Conservation (phyloP, 169 alveolate species). For the Eimeria acervulina region DNA sequence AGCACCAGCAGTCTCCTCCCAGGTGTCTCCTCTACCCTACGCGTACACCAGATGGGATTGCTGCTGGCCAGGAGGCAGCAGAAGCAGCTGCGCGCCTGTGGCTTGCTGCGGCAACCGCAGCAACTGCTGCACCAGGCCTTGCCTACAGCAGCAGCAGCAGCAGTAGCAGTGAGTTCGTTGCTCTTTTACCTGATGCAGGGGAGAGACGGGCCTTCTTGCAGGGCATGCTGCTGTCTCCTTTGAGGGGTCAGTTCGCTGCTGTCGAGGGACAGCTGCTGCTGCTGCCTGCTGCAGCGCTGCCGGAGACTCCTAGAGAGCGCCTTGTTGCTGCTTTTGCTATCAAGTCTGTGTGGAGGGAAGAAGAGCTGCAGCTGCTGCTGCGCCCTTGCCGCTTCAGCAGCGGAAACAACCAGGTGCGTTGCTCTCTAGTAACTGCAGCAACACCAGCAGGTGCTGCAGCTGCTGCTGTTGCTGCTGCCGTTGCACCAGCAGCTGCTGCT, state of each 20-base stretch:
- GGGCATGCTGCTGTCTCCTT: slow-evolving; percentile 72
- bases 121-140: neutral
- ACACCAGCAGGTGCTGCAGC: slow-evolving; percentile 34
- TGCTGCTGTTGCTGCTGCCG: neutral
- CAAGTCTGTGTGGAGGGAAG: slow-evolving; percentile 53
- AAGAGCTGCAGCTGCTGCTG: slow-evolving; percentile 64
- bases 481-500: neutral
- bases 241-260: slow-evolving; percentile 22
- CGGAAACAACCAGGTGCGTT: slow-evolving; percentile 7
- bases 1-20: slow-evolving; percentile 40
- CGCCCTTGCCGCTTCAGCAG: neutral
- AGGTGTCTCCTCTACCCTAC: slow-evolving; percentile 43
- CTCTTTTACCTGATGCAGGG: neutral
- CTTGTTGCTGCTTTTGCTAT: slow-evolving; percentile 55
- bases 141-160: slow-evolving; percentile 2
- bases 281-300: slow-evolving; percentile 62
- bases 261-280: slow-evolving; percentile 62
- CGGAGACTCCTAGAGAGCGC: slow-evolving; percentile 20
- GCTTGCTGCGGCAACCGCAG: slow-evolving; percentile 48
- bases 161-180: neutral
- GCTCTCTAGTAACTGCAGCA: neutral
- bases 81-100: slow-evolving; percentile 53
- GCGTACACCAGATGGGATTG: neutral
- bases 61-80: slow-evolving; percentile 44
- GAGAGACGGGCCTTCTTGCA: slow-evolving; percentile 29